Conservation (phyloP, 2,329 filamentous ascomycete genomes). For the Fusarium oligoseptatum region DNA sequence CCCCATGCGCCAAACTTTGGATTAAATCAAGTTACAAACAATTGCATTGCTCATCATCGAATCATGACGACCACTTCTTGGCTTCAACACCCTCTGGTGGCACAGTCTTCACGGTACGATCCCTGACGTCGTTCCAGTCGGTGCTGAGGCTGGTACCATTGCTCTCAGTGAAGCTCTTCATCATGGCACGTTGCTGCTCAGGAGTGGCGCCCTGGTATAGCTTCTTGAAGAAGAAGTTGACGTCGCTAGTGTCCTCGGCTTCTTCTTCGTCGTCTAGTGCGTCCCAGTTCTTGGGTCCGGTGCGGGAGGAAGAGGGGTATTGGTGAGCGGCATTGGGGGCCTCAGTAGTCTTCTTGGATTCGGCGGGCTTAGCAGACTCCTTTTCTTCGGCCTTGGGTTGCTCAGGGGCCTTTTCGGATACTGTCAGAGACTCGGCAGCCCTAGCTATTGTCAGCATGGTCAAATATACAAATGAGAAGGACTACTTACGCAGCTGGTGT, state of each 20-base stretch:
- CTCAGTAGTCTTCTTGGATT: constrained; percentile 17
- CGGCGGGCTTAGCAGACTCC: not conserved
- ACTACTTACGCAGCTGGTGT: constrained; percentile 41
- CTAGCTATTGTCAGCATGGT: constrained; percentile 26
- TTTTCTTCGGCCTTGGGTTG: constrained; percentile 4
- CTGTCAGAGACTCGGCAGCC: constrained; percentile 31
- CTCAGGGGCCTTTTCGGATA: constrained; percentile 6
- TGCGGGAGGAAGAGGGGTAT: constrained; percentile 89
- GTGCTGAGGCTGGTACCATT: constrained; percentile 94
- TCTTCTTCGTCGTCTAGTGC: constrained; percentile 74
- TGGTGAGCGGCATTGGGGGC: constrained; percentile 57
- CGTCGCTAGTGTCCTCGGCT: constrained; percentile 71
- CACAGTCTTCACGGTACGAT: constrained; percentile 76
- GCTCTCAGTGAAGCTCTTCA: constrained; percentile 96
- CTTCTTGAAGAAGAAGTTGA: constrained; percentile 90
- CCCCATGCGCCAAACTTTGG: constrained; percentile 31
- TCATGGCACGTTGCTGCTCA: constrained; percentile 92
- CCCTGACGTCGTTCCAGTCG: constrained; percentile 86
- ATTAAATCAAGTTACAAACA: not conserved
- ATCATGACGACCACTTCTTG: constrained; percentile 71
- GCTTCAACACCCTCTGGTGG: constrained; percentile 84
- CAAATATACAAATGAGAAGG: fast-evolving
- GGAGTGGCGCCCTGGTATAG: constrained; percentile 82
- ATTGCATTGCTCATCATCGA: not conserved
- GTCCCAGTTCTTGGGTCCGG: constrained; percentile 93